Evolutionary conservation across 2,329 filamentous ascomycete genomes (phyloP), one percentile per base, ranked within the genome.

Genomic region (Emergomyces pasteurianus): DNA sequence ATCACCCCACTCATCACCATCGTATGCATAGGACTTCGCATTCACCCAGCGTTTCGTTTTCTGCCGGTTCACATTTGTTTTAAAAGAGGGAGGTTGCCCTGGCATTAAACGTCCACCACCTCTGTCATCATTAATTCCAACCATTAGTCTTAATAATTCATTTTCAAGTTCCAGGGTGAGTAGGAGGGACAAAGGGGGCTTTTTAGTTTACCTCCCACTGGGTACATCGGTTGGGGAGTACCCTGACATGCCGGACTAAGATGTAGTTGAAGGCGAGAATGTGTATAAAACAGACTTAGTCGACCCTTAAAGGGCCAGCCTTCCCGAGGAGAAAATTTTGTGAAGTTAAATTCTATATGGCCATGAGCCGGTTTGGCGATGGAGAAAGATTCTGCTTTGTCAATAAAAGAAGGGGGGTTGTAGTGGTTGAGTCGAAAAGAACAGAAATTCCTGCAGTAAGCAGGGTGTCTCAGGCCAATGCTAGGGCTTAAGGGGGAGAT

Each of bases 1-100:
- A 40, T 84, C 87, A 42, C 90, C 92, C 92, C 92, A 96, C 70
- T 96, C 92, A 68, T 95, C 91, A 64, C 92, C 92, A 69, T 92
- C 92, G 70, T 97, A 97, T 70, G 85, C 89, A 67, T 88, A 86
- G 62, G 85, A 81, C 74, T 92, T 92, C 42, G 92, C 92, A 69
- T 95, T 88, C 43, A 92, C 87, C 92, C 92, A 97, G 82, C 95
- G 95, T 75, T 87, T 89, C 60, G 92, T 96, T 77, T 95, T 95
- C 60, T 86, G 83, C 63, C 92, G 86, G 75, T 89, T 92, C 56
- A 96, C 86, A 72, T 96, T 95, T 58, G 90, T 84, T 72, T 89
- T 88, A 76, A 92, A 96, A 31, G 81, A 83, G 34, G 82, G 74
- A 31, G 79, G 76, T 59, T 79, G 78, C 43, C 70, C 72, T 43